Evolutionary conservation across 306 rosid species (phyloP), one percentile per base, ranked within the genome.

Genomic region (Lathyrus aphaca): DNA sequence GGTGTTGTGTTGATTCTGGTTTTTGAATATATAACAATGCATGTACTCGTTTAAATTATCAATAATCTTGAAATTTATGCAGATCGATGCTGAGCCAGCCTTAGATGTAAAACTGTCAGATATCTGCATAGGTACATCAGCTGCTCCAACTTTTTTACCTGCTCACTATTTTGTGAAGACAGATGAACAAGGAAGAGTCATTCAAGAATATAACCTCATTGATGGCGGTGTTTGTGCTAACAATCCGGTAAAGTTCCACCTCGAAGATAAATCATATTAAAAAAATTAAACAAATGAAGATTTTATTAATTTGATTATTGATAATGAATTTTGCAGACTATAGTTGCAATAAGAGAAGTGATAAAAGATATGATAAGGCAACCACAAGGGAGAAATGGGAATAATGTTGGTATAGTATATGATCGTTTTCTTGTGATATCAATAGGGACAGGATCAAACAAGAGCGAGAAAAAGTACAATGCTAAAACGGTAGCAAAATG

Each of bases 331-430:
- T 35, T 77, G 40, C 72, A 84, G 91, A 68, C 82, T 40, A 70
- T 80, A 70, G 74, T 82, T 37, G 91, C 88, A 50, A 71, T 86
- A 0, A 70, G 79, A 71, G 91, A 86, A 77, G 83, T 79, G 64
- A 59, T 25, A 0, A 81, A 55, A 53, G 45, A 84, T 45, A 53
- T 72, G 3, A 42, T 50, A 4, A 67, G 80, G 61, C 75, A 76
- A 10, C 80, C 74, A 58, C 68, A 69, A 32, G 65, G 65, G 18
- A 6, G 5, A 9, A 16, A 9, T 5, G 57, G 29, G 2, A 57
- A 42, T 21, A 13, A 13, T 43, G 16, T 1, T 5, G 58, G 82
- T 2, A 19, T 66, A 70, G 83, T 59, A 0, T 80, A 32, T 58
- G 39, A 69, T 42, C 82, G 85, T 7, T 75, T 86, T 59, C 77